phyloP scores from a whole-genome alignment of 495 filamentous ascomycete species.

The Physcia stellaris region DNA sequence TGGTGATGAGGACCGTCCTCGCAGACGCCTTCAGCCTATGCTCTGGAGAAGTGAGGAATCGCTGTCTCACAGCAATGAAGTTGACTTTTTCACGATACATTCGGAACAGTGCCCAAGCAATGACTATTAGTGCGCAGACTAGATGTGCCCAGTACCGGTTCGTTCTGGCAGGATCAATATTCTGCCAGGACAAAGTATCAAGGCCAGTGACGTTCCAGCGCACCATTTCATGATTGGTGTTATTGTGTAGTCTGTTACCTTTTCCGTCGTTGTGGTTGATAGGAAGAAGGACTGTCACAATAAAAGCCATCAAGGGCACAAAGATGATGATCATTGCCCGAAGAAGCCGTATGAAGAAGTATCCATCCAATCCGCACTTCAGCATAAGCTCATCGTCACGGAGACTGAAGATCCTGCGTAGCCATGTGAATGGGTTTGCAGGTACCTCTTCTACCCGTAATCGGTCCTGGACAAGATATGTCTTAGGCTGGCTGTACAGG shows the following conservation, averaged over 20 bases:
- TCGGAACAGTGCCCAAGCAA: slow-evolving; percentile 13
- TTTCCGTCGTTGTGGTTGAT: slow-evolving; percentile 16
- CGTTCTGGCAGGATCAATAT: slow-evolving; percentile 13
- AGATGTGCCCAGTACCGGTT: slow-evolving; percentile 15
- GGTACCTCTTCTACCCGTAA: slow-evolving; percentile 13
- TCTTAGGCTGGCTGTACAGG: slow-evolving; percentile 13
- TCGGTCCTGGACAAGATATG: slow-evolving; percentile 16
- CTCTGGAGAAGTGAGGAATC: slow-evolving; percentile 17
- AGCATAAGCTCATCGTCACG: slow-evolving; percentile 12
- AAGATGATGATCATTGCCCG: slow-evolving; percentile 15
- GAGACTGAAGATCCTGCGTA: slow-evolving; percentile 12
- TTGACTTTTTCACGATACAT: slow-evolving; percentile 16
- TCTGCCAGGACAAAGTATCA: slow-evolving; percentile 16
- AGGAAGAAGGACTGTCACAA: slow-evolving; percentile 14
- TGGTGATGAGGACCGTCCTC: slow-evolving; percentile 15
- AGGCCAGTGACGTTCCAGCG: slow-evolving; percentile 12
- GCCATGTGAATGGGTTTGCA: slow-evolving; percentile 12
- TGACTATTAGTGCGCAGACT: slow-evolving; percentile 11
- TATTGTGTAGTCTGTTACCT: slow-evolving; percentile 4
- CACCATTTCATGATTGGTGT: background rate
- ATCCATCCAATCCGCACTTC: slow-evolving; percentile 16
- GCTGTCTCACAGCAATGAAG: slow-evolving; percentile 16
- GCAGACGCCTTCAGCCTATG: slow-evolving; percentile 17
- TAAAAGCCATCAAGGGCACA: slow-evolving; percentile 12
- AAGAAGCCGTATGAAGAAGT: slow-evolving; percentile 16